These are phyloP conservation scores for Aspergillus sp. DNA, from an alignment of 2,329 filamentous ascomycete species.

Conservation along the genomic window DNA sequence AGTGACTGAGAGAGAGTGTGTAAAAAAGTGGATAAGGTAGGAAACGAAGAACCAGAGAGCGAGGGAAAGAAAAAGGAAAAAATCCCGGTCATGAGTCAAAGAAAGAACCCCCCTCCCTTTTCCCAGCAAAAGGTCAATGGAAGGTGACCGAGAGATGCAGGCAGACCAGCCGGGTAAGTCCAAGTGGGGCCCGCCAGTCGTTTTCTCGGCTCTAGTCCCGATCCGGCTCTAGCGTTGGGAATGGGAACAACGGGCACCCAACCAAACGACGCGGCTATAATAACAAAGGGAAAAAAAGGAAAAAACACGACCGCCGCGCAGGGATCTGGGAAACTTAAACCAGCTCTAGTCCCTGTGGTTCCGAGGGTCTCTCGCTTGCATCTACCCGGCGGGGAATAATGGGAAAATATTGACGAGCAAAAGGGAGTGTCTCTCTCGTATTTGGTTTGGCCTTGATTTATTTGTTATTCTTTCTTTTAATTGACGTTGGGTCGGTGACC, in stretches of 20 bases:
- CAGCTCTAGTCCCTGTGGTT: not conserved
- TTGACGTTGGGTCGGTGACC: not conserved
- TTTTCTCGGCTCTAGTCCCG: not conserved
- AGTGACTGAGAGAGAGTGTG: not conserved
- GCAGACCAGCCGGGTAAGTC: conserved; percentile 10
- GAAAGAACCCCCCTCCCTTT: not conserved
- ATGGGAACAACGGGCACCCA: not conserved
- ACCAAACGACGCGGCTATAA: not conserved
- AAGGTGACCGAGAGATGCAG: conserved; percentile 8
- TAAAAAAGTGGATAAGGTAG: not conserved
- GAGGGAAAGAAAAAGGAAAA: not conserved
- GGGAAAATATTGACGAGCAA: not conserved
- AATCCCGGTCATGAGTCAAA: not conserved
- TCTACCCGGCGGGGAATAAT: conserved; percentile 7
- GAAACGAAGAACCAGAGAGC: not conserved
- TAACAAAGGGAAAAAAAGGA: not conserved
- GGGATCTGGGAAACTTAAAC: not conserved
- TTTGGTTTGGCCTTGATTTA: not conserved
- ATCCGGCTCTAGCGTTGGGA: not conserved
- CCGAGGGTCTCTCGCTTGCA: conserved; percentile 7
- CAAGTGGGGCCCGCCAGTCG: conserved; percentile 2
- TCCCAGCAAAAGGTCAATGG: not conserved
- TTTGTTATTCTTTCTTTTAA: too few species aligned
- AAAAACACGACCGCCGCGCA: not conserved
- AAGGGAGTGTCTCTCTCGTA: not conserved